Base-by-base conservation (phyloP, 805 yeast genomes). In the Ogataea nitratoaversa region DNA sequence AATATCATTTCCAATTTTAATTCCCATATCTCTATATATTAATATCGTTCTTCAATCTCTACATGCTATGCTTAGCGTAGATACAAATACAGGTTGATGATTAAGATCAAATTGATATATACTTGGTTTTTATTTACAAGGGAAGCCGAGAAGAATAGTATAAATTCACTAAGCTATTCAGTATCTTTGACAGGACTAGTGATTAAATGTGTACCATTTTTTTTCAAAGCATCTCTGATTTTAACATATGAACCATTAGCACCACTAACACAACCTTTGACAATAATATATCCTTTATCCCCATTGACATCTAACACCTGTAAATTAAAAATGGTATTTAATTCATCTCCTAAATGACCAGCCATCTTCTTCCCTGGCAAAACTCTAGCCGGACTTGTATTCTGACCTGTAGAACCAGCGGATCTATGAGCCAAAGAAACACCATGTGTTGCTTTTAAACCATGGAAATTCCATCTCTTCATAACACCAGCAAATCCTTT, bases 361-460 rank as follows among this genome's bases (percentile, higher is more conserved):
- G 98, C 95, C 99, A 93, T 91, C 67, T 89, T 91, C 69, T 87
- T 90, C 19, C 97, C 98, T 13, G 97, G 98, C 47, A 89, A 70
- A 38, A 89, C 87, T 70, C 99, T 84, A 57, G 96, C 97, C 12
- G 99, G 99, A 47, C 87, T 84, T 50, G 93, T 95, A 57, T 86
- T 85, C 63, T 83, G 88, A 78, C 99, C 99, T 54, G 84, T 89
- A 24, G 97, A 90, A 76, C 99, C 99, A 55, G 95, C 95, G 42
- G 89, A 81, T 74, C 99, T 84, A 63, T 93, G 98, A 28, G 91
- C 83, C 36, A 76, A 70, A 22, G 99, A 87, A 19, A 86, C 90
- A 84, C 99, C 99, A 64, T 93, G 99, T 1, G 97, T 74, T 6
- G 97, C 97, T 32, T 79, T 76, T 63, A 85, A 77, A 73, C 99